Base-by-base conservation (phyloP, 352 stramenopile species). In the Thalassiosira livingstoniorum region DNA sequence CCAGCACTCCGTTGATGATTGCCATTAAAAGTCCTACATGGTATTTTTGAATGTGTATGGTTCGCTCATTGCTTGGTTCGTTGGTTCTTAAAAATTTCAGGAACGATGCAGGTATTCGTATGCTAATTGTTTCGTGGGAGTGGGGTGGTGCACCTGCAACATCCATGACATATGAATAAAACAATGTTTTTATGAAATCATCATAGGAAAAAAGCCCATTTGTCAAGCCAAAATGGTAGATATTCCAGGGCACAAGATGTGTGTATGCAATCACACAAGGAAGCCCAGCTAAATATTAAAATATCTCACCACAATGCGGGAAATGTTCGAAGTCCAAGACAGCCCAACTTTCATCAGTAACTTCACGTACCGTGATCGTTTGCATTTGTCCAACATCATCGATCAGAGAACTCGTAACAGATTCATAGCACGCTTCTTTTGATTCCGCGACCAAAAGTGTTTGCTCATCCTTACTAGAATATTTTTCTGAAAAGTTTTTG, bases 1-100 rank as follows among this genome's bases (percentile, higher is more conserved):
- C 88, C 47, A 91, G 77, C 3, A 93, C 27, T 65, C 90, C 90
- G 84, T 94, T 93, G n/a, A 92, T 39, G n/a, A 90, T 72, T 32
- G 90, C 83, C 79, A 83, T 85, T 62, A 54, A 73, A 51, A 86
- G 82, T 54, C 74, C 90, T 74, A 79, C 62, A 75, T 83, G 80
- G 78, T 81, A 85, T 81, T 82, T 80, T 72, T 29, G 29, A 73
- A 80, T 58, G 53, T 83, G 15, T 58, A 71, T 58, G 29, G 35
- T 13, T 53, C 54, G 58, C 35, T n/a, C 11, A 58, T 58, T 58
- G 11, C 47, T 27, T 7, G 5, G 7, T 7, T 58, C 27, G n/a
- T 58, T 23, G 47, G 21, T 58, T 10, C 21, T 58, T 29, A 5
- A n/a, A n/a, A n/a, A n/a, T n/a, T n/a, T n/a, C n/a, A n/a, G n/a